Conservation (phyloP, 768 basidiomycete genomes). For the Ephemerocybe angulata region DNA sequence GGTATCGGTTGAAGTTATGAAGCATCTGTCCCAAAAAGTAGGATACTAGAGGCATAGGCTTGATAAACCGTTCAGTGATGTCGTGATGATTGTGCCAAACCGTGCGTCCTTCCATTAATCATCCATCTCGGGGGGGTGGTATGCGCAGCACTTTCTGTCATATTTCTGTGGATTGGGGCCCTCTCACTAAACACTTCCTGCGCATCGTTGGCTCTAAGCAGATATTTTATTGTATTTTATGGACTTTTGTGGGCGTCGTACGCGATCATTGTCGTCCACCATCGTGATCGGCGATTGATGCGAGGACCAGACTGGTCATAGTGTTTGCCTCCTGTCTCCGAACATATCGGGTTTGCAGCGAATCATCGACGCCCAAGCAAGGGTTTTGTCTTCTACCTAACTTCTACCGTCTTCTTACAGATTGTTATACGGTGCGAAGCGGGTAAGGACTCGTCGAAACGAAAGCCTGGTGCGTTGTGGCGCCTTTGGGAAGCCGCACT, state of each 20-base stretch:
- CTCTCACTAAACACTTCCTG: no score
- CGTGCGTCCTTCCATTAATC: no score
- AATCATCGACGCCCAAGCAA: not conserved
- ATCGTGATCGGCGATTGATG: not conserved
- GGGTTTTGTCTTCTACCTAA: not conserved
- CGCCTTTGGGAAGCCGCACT: not conserved
- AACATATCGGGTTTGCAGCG: conserved; percentile 1
- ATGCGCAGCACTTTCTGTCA: no score
- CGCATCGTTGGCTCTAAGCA: no score
- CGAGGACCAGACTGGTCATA: no score
- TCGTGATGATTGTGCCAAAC: no score
- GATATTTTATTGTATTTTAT: not conserved
- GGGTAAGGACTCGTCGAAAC: not conserved
- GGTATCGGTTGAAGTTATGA: no score
- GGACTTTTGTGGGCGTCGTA: not conserved
- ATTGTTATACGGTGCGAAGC: not conserved
- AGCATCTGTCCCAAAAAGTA: no score
- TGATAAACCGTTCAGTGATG: no score
- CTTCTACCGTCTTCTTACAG: not conserved
- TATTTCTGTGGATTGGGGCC: no score
- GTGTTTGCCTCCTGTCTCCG: not conserved
- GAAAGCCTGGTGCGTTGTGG: not conserved
- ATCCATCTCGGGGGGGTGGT: no score
- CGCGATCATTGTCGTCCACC: not conserved
- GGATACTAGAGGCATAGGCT: no score